Evolutionary conservation across 169 alveolate species (phyloP).

Genomic region (Plasmodium chabaudi): DNA sequence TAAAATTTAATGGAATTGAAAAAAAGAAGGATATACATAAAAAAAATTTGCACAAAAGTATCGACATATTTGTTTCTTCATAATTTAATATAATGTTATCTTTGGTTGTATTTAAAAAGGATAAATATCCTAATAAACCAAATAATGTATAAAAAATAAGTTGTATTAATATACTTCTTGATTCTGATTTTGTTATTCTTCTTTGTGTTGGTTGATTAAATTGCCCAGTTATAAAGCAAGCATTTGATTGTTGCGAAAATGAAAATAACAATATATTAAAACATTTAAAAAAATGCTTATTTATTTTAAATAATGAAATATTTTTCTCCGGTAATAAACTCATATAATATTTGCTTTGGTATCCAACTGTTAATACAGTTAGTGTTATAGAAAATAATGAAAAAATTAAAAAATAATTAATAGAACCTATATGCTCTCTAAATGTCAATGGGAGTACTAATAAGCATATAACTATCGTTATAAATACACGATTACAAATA

Average conservation of each 20-base stretch:
- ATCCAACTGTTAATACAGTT: constrained; percentile 49
- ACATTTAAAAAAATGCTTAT: constrained; percentile 51
- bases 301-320: constrained; percentile 17
- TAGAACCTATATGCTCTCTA: constrained; percentile 53
- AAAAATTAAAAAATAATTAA: constrained; percentile 22
- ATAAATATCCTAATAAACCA: constrained; percentile 61
- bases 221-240: constrained; percentile 71
- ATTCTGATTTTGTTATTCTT: constrained; percentile 71
- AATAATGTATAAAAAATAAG: constrained; percentile 55
- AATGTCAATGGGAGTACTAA: constrained; percentile 47
- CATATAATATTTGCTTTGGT: constrained; percentile 20
- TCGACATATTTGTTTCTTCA: constrained; percentile 61
- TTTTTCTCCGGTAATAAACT: constrained; percentile 28
- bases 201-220: constrained; percentile 73
- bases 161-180: constrained; percentile 57
- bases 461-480: constrained; percentile 31
- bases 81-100: constrained; percentile 66
- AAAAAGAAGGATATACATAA: constrained; percentile 57
- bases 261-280: constrained; percentile 63
- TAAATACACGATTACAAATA: constrained; percentile 19
- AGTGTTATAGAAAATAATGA: constrained; percentile 48
- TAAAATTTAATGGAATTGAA: constrained; percentile 68
- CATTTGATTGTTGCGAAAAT: constrained; percentile 73
- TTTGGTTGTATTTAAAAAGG: constrained; percentile 50
- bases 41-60: constrained; percentile 59